phyloP scores from a whole-genome alignment of 1,139 yeast genomes.

The Suhomyces terraborum region DNA sequence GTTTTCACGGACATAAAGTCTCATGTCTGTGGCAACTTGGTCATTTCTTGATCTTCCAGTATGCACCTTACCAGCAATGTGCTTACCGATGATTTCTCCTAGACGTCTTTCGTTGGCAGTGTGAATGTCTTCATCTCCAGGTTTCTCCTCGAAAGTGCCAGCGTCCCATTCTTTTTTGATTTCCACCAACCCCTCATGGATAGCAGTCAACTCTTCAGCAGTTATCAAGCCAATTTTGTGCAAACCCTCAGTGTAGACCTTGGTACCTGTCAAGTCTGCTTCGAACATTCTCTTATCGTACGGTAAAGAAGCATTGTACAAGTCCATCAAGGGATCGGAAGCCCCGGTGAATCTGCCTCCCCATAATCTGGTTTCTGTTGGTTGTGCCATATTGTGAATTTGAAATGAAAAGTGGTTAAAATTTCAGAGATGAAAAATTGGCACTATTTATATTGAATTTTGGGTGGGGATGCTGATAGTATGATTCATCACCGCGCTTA shows the following conservation, averaged over 20 bases:
- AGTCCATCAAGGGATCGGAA: constrained; percentile 95
- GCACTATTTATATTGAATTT: constrained; percentile 13
- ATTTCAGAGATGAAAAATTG: constrained; percentile 3
- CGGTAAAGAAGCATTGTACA: constrained; percentile 94
- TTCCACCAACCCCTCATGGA: constrained; percentile 75
- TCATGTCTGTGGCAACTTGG: constrained; percentile 98
- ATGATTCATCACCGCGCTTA: constrained; percentile 43
- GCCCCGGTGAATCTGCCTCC: constrained; percentile 99
- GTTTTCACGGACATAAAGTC: constrained; percentile 85
- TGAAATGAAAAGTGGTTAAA: not conserved
- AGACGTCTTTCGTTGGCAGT: constrained; percentile 97
- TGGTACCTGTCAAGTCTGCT: constrained; percentile 92
- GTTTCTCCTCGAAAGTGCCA: constrained; percentile 75
- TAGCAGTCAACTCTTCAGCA: constrained; percentile 68
- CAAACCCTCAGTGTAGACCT: constrained; percentile 87
- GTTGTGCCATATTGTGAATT: constrained; percentile 33
- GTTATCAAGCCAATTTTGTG: constrained; percentile 75
- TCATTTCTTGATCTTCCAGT: constrained; percentile 98
- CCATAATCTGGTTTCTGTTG: constrained; percentile 76
- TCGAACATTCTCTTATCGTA: constrained; percentile 93
- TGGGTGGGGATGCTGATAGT: constrained; percentile 3
- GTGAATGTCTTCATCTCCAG: constrained; percentile 97
- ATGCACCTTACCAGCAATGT: constrained; percentile 95
- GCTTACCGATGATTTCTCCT: constrained; percentile 92
- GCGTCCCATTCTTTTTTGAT: constrained; percentile 80